Conservation (phyloP, 2,329 filamentous ascomycete species). For the Madurella fahalii region DNA sequence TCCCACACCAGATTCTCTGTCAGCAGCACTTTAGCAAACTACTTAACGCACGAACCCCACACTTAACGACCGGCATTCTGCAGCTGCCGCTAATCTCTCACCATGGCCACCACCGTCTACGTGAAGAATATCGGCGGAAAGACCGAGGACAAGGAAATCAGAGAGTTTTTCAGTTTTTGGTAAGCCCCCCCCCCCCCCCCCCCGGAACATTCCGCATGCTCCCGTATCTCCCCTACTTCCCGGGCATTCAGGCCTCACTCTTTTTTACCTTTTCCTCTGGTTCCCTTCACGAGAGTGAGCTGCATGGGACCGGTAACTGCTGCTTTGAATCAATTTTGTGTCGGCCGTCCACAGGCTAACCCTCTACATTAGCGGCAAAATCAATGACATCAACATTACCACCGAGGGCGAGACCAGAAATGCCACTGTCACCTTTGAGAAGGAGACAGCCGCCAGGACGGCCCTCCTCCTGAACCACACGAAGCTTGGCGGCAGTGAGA, state of each 20-base stretch:
- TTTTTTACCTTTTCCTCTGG: neutral
- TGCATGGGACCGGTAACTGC: neutral
- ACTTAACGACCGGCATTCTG: neutral
- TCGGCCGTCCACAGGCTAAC: constrained; percentile 9
- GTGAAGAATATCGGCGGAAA: constrained; percentile 82
- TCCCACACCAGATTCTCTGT: neutral
- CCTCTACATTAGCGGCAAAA: constrained; percentile 68
- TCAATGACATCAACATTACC: constrained; percentile 74
- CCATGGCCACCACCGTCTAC: constrained; percentile 67
- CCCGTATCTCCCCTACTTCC: neutral
- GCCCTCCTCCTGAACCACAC: constrained; percentile 96
- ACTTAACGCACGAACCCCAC: neutral
- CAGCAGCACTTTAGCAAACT: neutral
- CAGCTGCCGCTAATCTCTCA: constrained; percentile 23
- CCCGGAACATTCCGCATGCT: neutral
- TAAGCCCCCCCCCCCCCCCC: constrained; percentile 39
- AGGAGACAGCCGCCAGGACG: constrained; percentile 93
- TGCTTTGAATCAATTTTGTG: neutral
- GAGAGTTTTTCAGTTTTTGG: constrained; percentile 97
- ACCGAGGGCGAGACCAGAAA: constrained; percentile 66
- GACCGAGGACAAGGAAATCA: constrained; percentile 86
- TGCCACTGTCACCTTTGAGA: constrained; percentile 94
- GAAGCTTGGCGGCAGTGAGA: constrained; percentile 81
- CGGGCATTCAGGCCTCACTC: neutral
- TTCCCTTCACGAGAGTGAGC: neutral